Evolutionary conservation across 257 asterid genomes (phyloP).

Genomic region (Craterostigma plantagineum): DNA sequence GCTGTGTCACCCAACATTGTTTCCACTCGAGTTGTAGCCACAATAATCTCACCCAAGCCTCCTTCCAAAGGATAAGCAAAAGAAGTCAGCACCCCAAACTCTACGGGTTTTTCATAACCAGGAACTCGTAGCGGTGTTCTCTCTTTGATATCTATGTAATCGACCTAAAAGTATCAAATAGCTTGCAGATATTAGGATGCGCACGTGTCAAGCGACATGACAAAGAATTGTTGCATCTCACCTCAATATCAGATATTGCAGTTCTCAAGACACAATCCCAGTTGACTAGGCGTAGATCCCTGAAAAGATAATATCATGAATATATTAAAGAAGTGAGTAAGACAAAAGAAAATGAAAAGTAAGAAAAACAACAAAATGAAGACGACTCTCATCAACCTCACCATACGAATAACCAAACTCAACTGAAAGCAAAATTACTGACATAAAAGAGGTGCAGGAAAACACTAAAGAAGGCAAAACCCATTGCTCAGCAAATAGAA

Average conservation of each 20-base stretch:
- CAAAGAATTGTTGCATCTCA: conserved; percentile 9
- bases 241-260: conserved; percentile 97
- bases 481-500: too few relatives aligned
- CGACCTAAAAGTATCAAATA: conserved; percentile 42
- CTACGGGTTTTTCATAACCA: conserved; percentile 59
- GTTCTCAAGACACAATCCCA: conserved; percentile 90
- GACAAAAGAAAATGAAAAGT: too few relatives aligned
- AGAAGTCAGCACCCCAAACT: conserved; percentile 84
- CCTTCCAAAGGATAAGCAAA: conserved; percentile 94
- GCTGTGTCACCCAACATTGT: conserved; percentile 98
- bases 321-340: too few relatives aligned
- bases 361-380: too few relatives aligned
- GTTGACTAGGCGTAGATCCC: conserved; percentile 85
- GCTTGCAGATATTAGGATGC: conserved; percentile 2
- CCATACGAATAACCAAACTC: too few relatives aligned
- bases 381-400: too few relatives aligned
- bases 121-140: conserved; percentile 55
- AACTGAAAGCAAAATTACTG: too few relatives aligned
- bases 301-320: conserved; percentile 8
- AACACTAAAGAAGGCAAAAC: too few relatives aligned
- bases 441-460: too few relatives aligned
- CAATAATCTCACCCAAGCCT: conserved; percentile 73
- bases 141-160: conserved; percentile 60
- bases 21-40: conserved; percentile 92
- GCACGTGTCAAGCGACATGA: conserved; percentile 1